These are phyloP conservation scores for Daldinia grandis DNA, from an alignment of 495 filamentous ascomycete species.

Conservation along the genomic window DNA sequence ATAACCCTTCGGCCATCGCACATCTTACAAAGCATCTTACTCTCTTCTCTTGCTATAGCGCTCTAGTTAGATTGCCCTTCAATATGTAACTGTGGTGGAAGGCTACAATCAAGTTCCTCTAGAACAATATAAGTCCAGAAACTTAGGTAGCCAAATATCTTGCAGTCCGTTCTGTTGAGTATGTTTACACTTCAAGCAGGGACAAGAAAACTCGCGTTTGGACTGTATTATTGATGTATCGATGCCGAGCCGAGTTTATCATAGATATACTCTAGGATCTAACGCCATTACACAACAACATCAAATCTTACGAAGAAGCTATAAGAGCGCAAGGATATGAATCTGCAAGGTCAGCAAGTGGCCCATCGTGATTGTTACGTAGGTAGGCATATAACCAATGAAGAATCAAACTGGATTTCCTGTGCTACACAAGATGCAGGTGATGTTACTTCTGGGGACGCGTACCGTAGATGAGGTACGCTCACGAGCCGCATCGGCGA, in stretches of 20 bases:
- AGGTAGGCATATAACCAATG: background rate
- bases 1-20: background rate
- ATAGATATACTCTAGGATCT: background rate
- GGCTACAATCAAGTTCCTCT: no score
- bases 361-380: background rate
- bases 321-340: background rate
- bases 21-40: background rate
- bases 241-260: background rate
- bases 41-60: background rate
- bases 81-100: background rate
- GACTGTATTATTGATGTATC: background rate
- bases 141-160: background rate
- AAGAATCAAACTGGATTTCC: background rate
- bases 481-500: slow-evolving; percentile 8
- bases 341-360: background rate
- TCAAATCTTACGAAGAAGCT: background rate
- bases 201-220: no score
- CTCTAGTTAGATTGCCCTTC: background rate
- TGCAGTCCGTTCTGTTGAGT: background rate
- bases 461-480: background rate
- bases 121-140: no score
- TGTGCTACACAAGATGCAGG: background rate
- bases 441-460: background rate
- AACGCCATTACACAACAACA: background rate
- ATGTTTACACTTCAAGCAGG: background rate